Evolutionary conservation across 2,329 filamentous ascomycete species (phyloP).

Genomic region (Fusarium napiforme): DNA sequence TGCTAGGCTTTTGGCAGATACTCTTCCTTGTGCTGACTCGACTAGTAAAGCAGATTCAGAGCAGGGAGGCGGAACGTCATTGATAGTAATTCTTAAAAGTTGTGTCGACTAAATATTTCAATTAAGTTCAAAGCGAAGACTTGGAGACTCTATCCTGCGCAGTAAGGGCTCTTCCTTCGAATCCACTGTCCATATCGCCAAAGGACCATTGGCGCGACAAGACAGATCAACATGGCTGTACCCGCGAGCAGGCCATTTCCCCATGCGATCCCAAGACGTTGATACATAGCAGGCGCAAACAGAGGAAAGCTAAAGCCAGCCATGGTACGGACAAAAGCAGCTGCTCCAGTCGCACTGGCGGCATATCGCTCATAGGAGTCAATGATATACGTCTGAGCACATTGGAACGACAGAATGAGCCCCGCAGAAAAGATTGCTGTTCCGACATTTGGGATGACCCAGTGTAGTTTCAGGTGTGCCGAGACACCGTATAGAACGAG

Average conservation of each 20-base stretch:
- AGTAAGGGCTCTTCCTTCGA: slow-evolving; percentile 35
- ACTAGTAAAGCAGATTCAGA: no score
- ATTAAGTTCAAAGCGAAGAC: no score
- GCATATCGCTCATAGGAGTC: slow-evolving; percentile 59
- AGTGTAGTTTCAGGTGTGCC: slow-evolving; percentile 55
- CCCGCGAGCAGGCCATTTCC: slow-evolving; percentile 52
- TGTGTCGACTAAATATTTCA: rapidly evolving
- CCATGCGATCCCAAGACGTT: slow-evolving; percentile 57
- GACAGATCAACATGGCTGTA: slow-evolving; percentile 37
- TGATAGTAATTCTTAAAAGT: no score
- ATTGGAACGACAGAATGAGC: slow-evolving; percentile 67
- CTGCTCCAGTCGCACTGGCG: slow-evolving; percentile 60
- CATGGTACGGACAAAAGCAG: slow-evolving; percentile 65
- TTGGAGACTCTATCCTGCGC: slow-evolving; percentile 8
- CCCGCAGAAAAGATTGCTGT: slow-evolving; percentile 59
- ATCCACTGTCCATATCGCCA: slow-evolving; percentile 39
- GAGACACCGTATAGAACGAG: slow-evolving; percentile 63
- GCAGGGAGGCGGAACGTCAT: no score
- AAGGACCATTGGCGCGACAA: slow-evolving; percentile 27
- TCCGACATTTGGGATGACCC: slow-evolving; percentile 68
- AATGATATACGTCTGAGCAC: slow-evolving; percentile 68
- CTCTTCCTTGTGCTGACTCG: no score
- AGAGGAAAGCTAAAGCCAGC: slow-evolving; percentile 68
- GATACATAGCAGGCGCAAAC: slow-evolving; percentile 60
- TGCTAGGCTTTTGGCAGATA: no score